These are phyloP conservation scores for Plicaturopsis crispa DNA, from an alignment of 768 basidiomycete species.

Conservation along the genomic window DNA sequence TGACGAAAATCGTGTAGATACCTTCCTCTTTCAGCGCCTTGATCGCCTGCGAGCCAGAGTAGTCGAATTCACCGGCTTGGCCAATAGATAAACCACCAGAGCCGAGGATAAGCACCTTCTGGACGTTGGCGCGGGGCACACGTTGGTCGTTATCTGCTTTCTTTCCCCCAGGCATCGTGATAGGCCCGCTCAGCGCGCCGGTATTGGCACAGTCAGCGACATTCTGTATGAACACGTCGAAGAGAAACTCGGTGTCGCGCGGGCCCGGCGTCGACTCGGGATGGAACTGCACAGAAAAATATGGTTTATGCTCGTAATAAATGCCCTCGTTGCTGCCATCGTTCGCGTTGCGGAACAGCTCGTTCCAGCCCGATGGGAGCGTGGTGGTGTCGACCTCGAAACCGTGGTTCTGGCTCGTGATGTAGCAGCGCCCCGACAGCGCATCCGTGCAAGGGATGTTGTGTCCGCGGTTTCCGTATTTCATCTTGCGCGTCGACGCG, in stretches of 20 bases:
- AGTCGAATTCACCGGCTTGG: slow-evolving; percentile 99
- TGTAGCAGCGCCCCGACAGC: slow-evolving; percentile 93
- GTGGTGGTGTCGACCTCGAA: slow-evolving; percentile 84
- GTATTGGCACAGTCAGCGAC: slow-evolving; percentile 66
- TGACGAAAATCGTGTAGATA: slow-evolving; percentile 97
- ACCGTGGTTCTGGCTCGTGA: slow-evolving; percentile 99
- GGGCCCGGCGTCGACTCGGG: slow-evolving; percentile 97
- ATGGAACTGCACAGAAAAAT: slow-evolving; percentile 99
- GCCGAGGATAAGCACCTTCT: slow-evolving; percentile 94
- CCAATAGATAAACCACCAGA: slow-evolving; percentile 98
- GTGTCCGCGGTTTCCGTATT: slow-evolving; percentile 98
- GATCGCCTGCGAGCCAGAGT: slow-evolving; percentile 98
- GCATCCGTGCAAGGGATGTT: slow-evolving; percentile 97
- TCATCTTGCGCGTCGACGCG: slow-evolving; percentile 96
- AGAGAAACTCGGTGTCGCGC: slow-evolving; percentile 96
- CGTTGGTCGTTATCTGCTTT: slow-evolving; percentile 77
- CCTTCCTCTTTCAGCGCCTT: slow-evolving; percentile 99
- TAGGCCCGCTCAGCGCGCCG: slow-evolving; percentile 40
- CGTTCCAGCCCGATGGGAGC: slow-evolving; percentile 83
- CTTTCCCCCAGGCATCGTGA: slow-evolving; percentile 70
- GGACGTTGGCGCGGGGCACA: slow-evolving; percentile 67
- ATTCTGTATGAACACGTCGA: slow-evolving; percentile 93
- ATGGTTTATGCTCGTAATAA: slow-evolving; percentile 86
- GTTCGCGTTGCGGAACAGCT: slow-evolving; percentile 94
- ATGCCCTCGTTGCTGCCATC: slow-evolving; percentile 98